Evolutionary conservation across 2,329 filamentous ascomycete species (phyloP).

Genomic region (Didymella segeticola): DNA sequence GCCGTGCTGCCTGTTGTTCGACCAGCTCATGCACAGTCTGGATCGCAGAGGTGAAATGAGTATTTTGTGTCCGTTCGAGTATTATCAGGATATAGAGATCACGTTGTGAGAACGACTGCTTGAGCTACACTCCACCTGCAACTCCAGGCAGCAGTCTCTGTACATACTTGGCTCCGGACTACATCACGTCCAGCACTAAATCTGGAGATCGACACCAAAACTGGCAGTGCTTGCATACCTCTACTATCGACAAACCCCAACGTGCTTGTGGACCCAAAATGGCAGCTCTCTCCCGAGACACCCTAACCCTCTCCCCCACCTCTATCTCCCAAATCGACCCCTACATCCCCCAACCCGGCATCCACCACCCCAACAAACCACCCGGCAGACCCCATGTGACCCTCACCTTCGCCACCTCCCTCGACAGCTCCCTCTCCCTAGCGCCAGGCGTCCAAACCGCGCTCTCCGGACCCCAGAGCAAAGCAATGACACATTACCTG

Average conservation of each 20-base stretch:
- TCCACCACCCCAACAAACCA: constrained; percentile 3
- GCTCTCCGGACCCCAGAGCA: constrained; percentile 82
- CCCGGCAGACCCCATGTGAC: constrained; percentile 56
- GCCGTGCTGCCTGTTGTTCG: constrained; percentile 5
- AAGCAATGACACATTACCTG: constrained; percentile 92
- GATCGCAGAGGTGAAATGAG: background rate
- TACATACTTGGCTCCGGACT: background rate
- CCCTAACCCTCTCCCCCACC: constrained; percentile 52
- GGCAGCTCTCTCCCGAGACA: constrained; percentile 24
- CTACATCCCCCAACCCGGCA: constrained; percentile 54
- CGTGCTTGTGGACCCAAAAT: background rate
- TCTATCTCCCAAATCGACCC: constrained; percentile 56
- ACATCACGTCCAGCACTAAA: background rate
- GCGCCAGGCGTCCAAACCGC: constrained; percentile 80
- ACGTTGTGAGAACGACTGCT: background rate
- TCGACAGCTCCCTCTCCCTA: constrained; percentile 81
- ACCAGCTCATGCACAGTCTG: background rate
- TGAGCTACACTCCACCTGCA: background rate
- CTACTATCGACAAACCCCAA: no score
- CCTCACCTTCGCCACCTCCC: constrained; percentile 87
- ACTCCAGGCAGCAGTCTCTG: constrained; percentile 5
- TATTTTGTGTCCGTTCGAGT: no score
- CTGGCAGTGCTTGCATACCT: no score
- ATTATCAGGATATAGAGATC: no score
- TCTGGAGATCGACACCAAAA: background rate